A percentile compares a stretch with the other conserved stretches of the same genome.
Conservation (phyloP, 208 protist genomes). For the Acanthamoeba lenticulata region DNA sequence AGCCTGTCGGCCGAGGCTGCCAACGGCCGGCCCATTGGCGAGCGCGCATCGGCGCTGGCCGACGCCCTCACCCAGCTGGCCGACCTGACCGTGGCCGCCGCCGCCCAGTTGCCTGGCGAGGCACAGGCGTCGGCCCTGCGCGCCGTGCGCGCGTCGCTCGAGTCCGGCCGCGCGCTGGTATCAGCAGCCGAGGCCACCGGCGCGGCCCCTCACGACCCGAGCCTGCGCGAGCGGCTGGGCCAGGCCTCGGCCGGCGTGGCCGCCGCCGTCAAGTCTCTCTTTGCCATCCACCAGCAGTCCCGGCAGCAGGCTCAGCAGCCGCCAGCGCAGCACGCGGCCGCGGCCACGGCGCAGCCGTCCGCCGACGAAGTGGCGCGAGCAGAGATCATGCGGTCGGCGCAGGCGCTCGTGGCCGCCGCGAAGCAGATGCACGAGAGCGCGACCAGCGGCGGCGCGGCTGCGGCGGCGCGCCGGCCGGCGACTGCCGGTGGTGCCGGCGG, state of each 20-base stretch:
- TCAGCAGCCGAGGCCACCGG: background rate
- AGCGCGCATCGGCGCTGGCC: background rate
- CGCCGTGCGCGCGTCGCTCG: background rate
- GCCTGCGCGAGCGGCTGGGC: background rate
- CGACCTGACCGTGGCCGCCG: background rate
- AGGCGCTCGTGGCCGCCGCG: background rate
- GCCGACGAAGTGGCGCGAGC: conserved; percentile 1
- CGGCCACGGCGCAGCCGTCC: background rate
- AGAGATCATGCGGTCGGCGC: background rate
- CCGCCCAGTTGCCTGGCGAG: background rate
- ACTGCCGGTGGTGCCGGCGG: background rate
- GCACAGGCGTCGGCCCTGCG: background rate
- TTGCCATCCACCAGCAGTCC: background rate
- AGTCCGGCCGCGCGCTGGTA: background rate
- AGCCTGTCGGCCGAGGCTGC: background rate
- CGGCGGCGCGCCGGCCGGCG: background rate
- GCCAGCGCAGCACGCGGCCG: background rate
- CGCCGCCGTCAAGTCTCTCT: conserved; percentile 1
- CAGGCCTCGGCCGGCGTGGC: conserved; percentile 14
- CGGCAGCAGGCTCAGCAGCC: background rate
- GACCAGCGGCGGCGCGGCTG: background rate
- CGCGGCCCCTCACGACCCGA: background rate
- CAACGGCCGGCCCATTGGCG: conserved; percentile 7
- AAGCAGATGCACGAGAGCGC: background rate
- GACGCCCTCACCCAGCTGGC: background rate